A percentile compares a stretch with the other conserved stretches of the same genome.
These are phyloP conservation scores for Aurifilum marmelostoma DNA, from an alignment of 2,329 filamentous ascomycete species.

Conservation along the genomic window DNA sequence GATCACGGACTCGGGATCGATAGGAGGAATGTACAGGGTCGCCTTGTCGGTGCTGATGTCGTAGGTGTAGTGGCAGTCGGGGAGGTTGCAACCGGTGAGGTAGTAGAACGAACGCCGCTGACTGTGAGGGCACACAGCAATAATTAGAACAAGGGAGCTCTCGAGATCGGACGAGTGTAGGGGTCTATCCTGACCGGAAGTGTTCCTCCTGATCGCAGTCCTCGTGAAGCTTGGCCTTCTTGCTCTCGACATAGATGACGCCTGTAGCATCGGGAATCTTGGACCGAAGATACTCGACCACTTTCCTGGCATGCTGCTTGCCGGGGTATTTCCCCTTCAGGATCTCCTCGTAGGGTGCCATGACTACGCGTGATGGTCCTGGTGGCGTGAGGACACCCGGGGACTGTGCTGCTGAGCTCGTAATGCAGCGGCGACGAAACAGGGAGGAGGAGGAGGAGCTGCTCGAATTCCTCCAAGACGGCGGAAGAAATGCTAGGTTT, in stretches of 20 bases:
- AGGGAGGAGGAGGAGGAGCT: background rate
- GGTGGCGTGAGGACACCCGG: background rate
- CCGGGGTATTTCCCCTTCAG: slow-evolving; percentile 74
- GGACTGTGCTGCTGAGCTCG: slow-evolving; percentile 5
- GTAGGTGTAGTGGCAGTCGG: slow-evolving; percentile 82
- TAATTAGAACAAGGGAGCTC: slow-evolving; percentile 14
- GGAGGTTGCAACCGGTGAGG: slow-evolving; percentile 78
- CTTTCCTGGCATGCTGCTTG: slow-evolving; percentile 82
- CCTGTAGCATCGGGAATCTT: slow-evolving; percentile 69
- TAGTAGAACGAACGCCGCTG: slow-evolving; percentile 96
- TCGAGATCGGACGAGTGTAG: background rate
- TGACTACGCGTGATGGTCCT: slow-evolving; percentile 34
- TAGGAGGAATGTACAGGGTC: slow-evolving; percentile 88
- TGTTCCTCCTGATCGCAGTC: slow-evolving; percentile 84
- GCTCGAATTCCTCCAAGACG: background rate
- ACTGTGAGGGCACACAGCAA: slow-evolving; percentile 45
- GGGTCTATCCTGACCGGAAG: slow-evolving; percentile 63
- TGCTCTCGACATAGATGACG: slow-evolving; percentile 85
- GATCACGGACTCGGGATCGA: slow-evolving; percentile 86
- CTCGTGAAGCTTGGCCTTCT: slow-evolving; percentile 79
- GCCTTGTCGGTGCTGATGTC: slow-evolving; percentile 73
- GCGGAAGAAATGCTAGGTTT: background rate
- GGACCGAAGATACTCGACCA: slow-evolving; percentile 75
- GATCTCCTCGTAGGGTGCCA: slow-evolving; percentile 49
- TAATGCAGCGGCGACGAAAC: background rate